These are phyloP conservation scores for Gonapodya sp. DNA, from an alignment of 192 early-diverging fungal genomes.

Conservation along the genomic window DNA sequence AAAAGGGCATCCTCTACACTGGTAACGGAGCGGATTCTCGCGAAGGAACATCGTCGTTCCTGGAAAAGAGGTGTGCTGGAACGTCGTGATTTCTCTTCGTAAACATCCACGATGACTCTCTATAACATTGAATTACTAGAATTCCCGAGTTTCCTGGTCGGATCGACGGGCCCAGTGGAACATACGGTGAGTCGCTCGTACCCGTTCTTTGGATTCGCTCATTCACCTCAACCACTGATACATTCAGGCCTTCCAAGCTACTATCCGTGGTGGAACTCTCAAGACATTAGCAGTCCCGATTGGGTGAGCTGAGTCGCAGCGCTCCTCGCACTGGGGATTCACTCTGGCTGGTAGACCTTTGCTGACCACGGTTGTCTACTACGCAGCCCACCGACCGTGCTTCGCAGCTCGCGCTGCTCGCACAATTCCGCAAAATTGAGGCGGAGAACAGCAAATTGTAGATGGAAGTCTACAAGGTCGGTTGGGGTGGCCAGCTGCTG, in stretches of 20 bases:
- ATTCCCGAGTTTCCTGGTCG: background rate
- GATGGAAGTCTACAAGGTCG: no score
- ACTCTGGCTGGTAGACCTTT: background rate
- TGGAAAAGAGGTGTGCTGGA: constrained; percentile 11
- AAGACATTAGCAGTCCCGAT: background rate
- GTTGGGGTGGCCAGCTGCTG: no score
- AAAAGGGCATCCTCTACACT: constrained; percentile 1
- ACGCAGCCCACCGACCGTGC: background rate
- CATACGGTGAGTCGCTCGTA: background rate
- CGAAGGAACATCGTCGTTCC: constrained; percentile 13
- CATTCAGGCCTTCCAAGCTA: background rate
- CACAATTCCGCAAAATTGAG: background rate
- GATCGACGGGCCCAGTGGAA: background rate
- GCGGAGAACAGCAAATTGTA: background rate
- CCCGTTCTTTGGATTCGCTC: background rate
- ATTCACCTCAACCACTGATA: background rate
- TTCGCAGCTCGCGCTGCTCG: background rate
- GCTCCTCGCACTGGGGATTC: no score
- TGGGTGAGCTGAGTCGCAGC: background rate
- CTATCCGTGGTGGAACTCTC: background rate
- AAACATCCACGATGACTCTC: background rate
- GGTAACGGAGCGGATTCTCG: constrained; percentile 12
- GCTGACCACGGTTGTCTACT: background rate
- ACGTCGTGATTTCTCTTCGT: background rate
- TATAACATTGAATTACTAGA: background rate